Evolutionary conservation across 495 filamentous ascomycete species (phyloP).

Genomic region (Parathielavia appendiculata): DNA sequence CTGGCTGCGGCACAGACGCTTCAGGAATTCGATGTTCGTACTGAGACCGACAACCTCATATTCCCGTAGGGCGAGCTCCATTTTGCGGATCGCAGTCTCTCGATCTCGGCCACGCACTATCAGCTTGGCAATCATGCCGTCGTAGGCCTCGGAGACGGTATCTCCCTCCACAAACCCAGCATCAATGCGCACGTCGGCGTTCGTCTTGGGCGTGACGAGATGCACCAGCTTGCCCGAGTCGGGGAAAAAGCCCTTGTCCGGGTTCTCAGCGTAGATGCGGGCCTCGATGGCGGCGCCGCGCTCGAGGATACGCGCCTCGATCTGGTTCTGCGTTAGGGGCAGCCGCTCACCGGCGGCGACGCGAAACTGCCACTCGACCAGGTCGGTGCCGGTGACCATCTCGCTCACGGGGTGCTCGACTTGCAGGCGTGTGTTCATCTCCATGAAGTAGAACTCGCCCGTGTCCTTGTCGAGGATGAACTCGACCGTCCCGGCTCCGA

Average conservation of each 20-base stretch:
- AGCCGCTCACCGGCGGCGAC: constrained; percentile 81
- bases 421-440: constrained; percentile 97
- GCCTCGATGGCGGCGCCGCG: constrained; percentile 89
- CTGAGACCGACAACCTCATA: constrained; percentile 90
- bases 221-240: constrained; percentile 88
- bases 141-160: constrained; percentile 90
- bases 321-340: constrained; percentile 79
- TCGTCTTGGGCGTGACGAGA: constrained; percentile 64
- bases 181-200: constrained; percentile 78
- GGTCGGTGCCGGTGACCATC: constrained; percentile 90
- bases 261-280: constrained; percentile 94
- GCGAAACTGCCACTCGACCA: constrained; percentile 94
- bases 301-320: constrained; percentile 68
- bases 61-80: constrained; percentile 73
- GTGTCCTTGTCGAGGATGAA: constrained; percentile 98
- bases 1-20: constrained; percentile 70
- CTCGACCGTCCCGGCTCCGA: constrained; percentile 94
- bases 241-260: constrained; percentile 81
- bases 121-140: constrained; percentile 98
- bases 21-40: constrained; percentile 97
- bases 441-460: constrained; percentile 97
- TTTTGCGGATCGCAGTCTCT: constrained; percentile 74
- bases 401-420: constrained; percentile 98
- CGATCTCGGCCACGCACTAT: constrained; percentile 81
- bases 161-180: constrained; percentile 89